A percentile compares a stretch with the other conserved stretches of the same genome.
Evolutionary conservation across 2,329 filamentous ascomycete species (phyloP).

Genomic region (Penicillium freii): DNA sequence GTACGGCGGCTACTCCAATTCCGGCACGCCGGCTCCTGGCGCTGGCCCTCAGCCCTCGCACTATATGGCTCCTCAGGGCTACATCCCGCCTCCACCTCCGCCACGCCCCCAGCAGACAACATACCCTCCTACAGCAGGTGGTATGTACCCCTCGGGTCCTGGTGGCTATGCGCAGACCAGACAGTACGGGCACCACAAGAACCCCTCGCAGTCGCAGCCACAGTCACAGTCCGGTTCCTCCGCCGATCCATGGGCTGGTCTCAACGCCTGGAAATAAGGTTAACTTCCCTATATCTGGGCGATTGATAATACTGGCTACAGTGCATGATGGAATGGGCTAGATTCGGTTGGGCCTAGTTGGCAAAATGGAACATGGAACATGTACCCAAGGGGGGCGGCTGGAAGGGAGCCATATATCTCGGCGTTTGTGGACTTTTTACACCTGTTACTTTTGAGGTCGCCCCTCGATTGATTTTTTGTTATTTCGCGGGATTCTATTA

Average conservation of each 20-base stretch:
- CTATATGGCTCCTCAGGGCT: slow-evolving; percentile 58
- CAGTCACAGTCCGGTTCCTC: slow-evolving; percentile 30
- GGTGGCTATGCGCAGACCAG: slow-evolving; percentile 56
- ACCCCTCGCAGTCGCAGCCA: slow-evolving; percentile 38
- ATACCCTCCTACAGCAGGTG: slow-evolving; percentile 43
- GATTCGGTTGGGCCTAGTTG: background rate
- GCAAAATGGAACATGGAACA: background rate
- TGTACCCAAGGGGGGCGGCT: background rate
- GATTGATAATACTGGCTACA: background rate
- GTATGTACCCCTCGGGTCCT: slow-evolving; percentile 55
- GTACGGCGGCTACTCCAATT: slow-evolving; percentile 37
- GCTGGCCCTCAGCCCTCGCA: slow-evolving; percentile 39
- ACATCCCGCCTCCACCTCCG: slow-evolving; percentile 65
- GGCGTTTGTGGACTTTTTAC: slow-evolving; percentile 18
- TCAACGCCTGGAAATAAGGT: slow-evolving; percentile 65
- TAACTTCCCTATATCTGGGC: background rate
- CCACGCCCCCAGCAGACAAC: slow-evolving; percentile 58
- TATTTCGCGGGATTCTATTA: background rate
- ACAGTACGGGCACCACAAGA: slow-evolving; percentile 41
- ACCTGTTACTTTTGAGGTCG: background rate
- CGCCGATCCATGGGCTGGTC: slow-evolving; percentile 66
- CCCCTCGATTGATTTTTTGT: background rate
- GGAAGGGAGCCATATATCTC: slow-evolving; percentile 15
- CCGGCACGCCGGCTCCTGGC: slow-evolving; percentile 30
- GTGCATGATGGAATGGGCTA: background rate